Percentiles rank a stretch among this genome's conserved stretches.
Evolutionary conservation across 306 rosid species (phyloP).

Genomic region (Elaeagnus macrophylla): DNA sequence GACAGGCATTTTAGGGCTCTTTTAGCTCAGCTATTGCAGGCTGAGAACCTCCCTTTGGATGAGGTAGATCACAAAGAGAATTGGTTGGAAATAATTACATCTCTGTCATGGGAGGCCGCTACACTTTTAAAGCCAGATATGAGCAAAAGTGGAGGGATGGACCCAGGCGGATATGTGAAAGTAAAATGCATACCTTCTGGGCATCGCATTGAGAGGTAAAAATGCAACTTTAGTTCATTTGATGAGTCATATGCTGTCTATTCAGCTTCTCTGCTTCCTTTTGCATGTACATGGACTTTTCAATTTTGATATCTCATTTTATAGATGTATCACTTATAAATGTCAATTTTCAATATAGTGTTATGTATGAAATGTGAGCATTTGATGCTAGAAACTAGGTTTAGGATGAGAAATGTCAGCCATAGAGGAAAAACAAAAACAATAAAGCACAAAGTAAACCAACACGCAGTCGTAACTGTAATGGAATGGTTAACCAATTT

Average conservation of each 20-base stretch:
- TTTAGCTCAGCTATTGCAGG: conserved; percentile 83
- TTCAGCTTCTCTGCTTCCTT: not conserved
- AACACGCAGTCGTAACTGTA: too few relatives aligned
- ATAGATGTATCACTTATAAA: too few relatives aligned
- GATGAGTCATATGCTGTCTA: conserved; percentile 7
- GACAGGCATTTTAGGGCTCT: conserved; percentile 93
- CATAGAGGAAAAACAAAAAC: too few relatives aligned
- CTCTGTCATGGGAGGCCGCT: conserved; percentile 96
- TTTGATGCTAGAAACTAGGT: too few relatives aligned
- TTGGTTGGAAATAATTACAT: conserved; percentile 87
- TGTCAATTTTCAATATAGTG: too few relatives aligned
- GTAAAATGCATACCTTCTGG: conserved; percentile 91
- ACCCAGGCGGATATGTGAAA: conserved; percentile 90
- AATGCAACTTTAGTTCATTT: conserved; percentile 5
- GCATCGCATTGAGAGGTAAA: conserved; percentile 54
- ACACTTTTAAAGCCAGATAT: conserved; percentile 83
- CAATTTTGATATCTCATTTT: too few relatives aligned
- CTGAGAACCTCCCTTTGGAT: conserved; percentile 66
- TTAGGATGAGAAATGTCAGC: too few relatives aligned
- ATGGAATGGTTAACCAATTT: too few relatives aligned
- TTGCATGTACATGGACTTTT: too few relatives aligned
- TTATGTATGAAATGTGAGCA: too few relatives aligned
- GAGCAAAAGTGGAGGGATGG: conserved; percentile 94
- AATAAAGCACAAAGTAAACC: too few relatives aligned
- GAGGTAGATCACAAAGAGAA: conserved; percentile 41